A percentile compares a stretch with the other conserved stretches of the same genome.
Evolutionary conservation across 2,329 filamentous ascomycete species (phyloP).

Genomic region (Verticillium longisporum): DNA sequence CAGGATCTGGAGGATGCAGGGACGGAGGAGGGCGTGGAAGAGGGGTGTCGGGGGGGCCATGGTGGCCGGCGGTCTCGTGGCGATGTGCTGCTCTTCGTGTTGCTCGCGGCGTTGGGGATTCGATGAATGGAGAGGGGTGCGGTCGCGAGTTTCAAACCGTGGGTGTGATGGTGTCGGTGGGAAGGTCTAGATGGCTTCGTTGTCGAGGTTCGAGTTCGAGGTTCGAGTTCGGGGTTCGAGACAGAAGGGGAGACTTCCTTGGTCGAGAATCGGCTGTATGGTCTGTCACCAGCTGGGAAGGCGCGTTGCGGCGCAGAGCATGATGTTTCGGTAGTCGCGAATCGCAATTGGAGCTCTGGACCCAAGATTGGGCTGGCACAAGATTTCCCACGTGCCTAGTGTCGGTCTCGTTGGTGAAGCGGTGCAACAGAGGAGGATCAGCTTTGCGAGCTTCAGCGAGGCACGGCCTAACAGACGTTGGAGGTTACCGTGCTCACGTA

Average conservation of each 20-base stretch:
- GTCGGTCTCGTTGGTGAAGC: not conserved
- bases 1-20: slow-evolving; percentile 82
- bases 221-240: not conserved
- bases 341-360: not conserved
- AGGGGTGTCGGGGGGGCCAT: slow-evolving; percentile 42
- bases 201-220: not conserved
- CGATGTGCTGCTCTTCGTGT: not conserved
- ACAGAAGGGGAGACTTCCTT: not conserved
- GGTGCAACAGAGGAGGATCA: not conserved
- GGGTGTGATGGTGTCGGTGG: not conserved
- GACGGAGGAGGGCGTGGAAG: slow-evolving; percentile 73
- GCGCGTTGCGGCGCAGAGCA: slow-evolving; percentile 5
- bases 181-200: not conserved
- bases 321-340: slow-evolving; percentile 4
- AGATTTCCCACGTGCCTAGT: not conserved
- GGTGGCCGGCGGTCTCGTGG: slow-evolving; percentile 7
- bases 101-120: too few relatives aligned
- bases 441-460: not conserved
- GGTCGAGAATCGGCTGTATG: not conserved
- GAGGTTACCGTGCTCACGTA: not conserved
- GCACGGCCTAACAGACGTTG: too few relatives aligned
- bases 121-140: too few relatives aligned
- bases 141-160: not conserved
- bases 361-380: not conserved
- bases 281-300: slow-evolving; percentile 10